These are phyloP conservation scores for Fraxinus xanthoxyloides DNA, from an alignment of 305 asterid species.

Conservation along the genomic window DNA sequence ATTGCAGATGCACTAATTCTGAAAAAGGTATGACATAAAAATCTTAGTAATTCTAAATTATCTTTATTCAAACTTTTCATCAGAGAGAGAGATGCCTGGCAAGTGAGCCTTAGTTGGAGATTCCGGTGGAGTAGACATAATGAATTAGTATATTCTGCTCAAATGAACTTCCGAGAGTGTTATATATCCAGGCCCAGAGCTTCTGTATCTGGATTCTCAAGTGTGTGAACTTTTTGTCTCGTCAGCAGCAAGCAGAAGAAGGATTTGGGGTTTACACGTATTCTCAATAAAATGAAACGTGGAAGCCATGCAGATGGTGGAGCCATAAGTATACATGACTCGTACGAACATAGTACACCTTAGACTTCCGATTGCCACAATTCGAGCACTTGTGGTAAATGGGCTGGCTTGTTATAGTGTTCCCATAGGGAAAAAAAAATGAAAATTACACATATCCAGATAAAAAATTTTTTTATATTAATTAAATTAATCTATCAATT, in stretches of 20 bases:
- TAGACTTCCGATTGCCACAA: too few species aligned
- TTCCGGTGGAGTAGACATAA: neutral
- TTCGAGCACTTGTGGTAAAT: neutral
- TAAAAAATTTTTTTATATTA: too few species aligned
- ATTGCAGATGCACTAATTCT: neutral
- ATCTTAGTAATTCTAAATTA: neutral
- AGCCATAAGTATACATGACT: too few species aligned
- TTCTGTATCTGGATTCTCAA: neutral
- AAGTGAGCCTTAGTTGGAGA: neutral
- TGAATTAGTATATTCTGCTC: neutral
- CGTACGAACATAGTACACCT: neutral
- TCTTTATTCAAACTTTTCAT: neutral
- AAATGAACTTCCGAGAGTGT: neutral
- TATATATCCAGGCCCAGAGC: neutral
- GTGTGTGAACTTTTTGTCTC: neutral
- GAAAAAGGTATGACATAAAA: neutral
- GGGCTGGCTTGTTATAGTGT: neutral
- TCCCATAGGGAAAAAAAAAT: too few species aligned
- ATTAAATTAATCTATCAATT: too few species aligned
- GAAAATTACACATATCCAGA: too few species aligned
- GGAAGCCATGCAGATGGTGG: constrained; percentile 44
- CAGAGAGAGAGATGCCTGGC: neutral
- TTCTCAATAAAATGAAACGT: constrained; percentile 35
- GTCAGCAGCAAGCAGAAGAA: neutral
- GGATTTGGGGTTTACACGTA: constrained; percentile 30